Conservation (phyloP, 1,284 basidiomycete species). For the Volvariella volvacea region DNA sequence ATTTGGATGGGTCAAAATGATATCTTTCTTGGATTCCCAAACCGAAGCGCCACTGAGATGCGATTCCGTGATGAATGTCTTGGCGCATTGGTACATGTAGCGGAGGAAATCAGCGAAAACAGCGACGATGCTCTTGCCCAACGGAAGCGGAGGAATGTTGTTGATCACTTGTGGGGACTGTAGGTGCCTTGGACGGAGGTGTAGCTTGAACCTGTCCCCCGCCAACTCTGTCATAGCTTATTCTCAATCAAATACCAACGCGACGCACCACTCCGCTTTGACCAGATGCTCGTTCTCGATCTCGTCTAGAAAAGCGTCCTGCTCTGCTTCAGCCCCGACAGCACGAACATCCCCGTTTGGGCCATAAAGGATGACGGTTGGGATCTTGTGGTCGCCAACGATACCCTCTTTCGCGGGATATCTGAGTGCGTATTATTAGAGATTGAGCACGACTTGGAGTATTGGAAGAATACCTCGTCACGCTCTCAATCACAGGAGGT, state of each 20-base stretch:
- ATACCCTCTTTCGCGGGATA: constrained; percentile 11
- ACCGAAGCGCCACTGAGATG: constrained; percentile 23
- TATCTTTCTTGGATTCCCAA: neutral
- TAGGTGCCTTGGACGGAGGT: neutral
- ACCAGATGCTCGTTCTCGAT: constrained; percentile 34
- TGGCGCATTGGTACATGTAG: constrained; percentile 30
- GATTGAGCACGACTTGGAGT: neutral
- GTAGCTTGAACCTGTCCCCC: neutral
- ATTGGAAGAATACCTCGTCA: constrained; percentile 7
- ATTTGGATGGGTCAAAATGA: constrained; percentile 14
- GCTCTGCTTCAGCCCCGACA: constrained; percentile 35
- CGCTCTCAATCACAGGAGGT: constrained; percentile 33
- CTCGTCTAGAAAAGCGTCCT: constrained; percentile 25
- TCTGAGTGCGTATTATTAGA: neutral
- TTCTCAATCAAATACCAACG: neutral
- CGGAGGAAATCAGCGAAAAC: constrained; percentile 37
- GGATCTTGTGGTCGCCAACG: constrained; percentile 31
- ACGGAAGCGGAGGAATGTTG: constrained; percentile 27
- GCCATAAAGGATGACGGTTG: constrained; percentile 39
- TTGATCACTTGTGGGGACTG: neutral
- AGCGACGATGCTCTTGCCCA: constrained; percentile 24
- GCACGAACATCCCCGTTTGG: constrained; percentile 27
- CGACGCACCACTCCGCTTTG: constrained; percentile 34
- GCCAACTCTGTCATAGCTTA: neutral
- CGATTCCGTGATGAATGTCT: constrained; percentile 30